Conservation (phyloP, 768 basidiomycete species). For the Boletellus sp. region DNA sequence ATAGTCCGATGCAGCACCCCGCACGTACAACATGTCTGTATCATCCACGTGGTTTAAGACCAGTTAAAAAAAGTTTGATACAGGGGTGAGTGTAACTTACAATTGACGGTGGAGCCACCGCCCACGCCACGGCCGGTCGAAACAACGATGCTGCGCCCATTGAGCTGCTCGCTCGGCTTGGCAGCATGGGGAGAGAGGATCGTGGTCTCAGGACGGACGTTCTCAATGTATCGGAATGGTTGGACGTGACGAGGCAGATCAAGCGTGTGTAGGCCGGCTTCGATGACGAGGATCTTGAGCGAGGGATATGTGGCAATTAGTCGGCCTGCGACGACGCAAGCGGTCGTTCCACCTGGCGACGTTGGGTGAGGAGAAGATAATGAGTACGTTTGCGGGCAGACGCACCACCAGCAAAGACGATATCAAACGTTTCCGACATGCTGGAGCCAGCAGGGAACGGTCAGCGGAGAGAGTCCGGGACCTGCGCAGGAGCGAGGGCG, state of each 20-base stretch:
- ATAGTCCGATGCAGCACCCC: constrained; percentile 26
- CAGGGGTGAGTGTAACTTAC: constrained; percentile 2
- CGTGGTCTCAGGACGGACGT: constrained; percentile 17
- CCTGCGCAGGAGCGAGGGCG: no score
- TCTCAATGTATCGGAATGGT: constrained; percentile 16
- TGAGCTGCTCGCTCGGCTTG: constrained; percentile 13
- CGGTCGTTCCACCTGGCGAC: constrained; percentile 23
- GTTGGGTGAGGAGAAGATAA: neutral
- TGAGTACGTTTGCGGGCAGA: neutral
- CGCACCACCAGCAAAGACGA: constrained; percentile 8
- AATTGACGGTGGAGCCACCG: constrained; percentile 24
- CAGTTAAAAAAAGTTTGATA: no score
- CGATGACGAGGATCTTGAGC: constrained; percentile 27
- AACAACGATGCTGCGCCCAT: constrained; percentile 13
- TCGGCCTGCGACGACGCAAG: constrained; percentile 29
- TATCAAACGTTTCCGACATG: neutral
- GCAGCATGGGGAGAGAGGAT: constrained; percentile 12
- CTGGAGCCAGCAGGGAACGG: neutral
- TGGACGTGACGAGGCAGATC: constrained; percentile 19
- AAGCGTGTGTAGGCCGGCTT: constrained; percentile 21
- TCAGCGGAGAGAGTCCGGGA: no score
- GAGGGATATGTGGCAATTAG: constrained; percentile 23
- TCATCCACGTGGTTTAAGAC: no score
- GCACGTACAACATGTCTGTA: constrained; percentile 19
- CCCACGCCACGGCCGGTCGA: constrained; percentile 23